Evolutionary conservation across 495 filamentous ascomycete species (phyloP), one percentile per base, ranked within the genome.

Genomic region (Neurospora tetraspora): DNA sequence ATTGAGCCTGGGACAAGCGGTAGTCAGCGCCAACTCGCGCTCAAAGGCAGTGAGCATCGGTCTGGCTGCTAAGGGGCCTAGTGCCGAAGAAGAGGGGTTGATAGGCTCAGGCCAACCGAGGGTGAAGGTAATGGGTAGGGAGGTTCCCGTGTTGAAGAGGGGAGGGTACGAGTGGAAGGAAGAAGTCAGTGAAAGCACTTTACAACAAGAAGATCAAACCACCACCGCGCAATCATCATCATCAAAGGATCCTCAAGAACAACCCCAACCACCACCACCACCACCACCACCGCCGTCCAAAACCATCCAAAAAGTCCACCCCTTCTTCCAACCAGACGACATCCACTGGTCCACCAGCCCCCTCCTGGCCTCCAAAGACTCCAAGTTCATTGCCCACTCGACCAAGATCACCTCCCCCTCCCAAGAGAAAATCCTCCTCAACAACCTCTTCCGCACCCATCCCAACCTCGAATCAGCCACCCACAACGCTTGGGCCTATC

Each of bases 11-110:
- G 92, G 87, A 0, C 92, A 95, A 77, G 92, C 91, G 2, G 88
- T 94, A 9, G 91, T 94, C 31, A 93, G 92, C 77, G 88, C 88
- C 42, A 94, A 94, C 75, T 92, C 89, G 72, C 85, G 90, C 72
- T 88, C 87, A 16, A 93, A 93, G 77, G 93, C 93, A 36, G 85
- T 90, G 47, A 92, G 85, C 79, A 74, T 96, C 14, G 93, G 93
- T 5, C 80, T 95, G 27, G 53, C 53, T 18, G 88, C 92, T 74
- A 89, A 83, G 43, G 91, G 89, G 0, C 86, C 84, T 37, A 88
- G 85, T 59, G 90, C 90, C 11, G 92, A 92, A 61, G 85, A 91
- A 36, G 89, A 92, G 76, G 89, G 90, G 3, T 92, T 89, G 88
- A 65, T 65, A 0, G 91, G 90, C 6, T 84, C 90, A 70, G 93